Percentiles rank a stretch among this genome's conserved stretches.
These are phyloP conservation scores for Bimuria novae-zelandiae DNA, from an alignment of 2,329 filamentous ascomycete genomes.

Conservation along the genomic window DNA sequence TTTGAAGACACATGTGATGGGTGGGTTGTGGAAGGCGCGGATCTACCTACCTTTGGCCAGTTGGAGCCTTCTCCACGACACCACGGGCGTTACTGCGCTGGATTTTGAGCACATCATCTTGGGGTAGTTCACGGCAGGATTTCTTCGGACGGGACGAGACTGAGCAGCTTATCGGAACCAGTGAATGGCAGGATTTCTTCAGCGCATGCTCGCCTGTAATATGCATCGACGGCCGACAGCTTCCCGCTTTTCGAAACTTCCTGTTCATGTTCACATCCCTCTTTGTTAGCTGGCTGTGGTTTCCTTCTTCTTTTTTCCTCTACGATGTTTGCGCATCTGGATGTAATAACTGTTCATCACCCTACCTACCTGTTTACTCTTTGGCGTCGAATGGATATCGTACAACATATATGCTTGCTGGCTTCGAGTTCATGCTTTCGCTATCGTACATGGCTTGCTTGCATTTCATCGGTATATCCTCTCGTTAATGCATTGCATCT, in stretches of 20 bases:
- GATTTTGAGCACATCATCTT: slow-evolving; percentile 47
- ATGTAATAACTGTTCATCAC: slow-evolving; percentile 29
- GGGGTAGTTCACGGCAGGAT: slow-evolving; percentile 44
- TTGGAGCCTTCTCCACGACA: slow-evolving; percentile 39
- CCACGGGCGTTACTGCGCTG: slow-evolving; percentile 47
- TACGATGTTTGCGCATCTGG: slow-evolving; percentile 22
- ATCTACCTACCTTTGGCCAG: slow-evolving; percentile 31
- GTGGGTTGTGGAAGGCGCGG: slow-evolving; percentile 33
- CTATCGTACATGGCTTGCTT: neutral
- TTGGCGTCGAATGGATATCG: slow-evolving; percentile 21
- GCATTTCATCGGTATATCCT: neutral
- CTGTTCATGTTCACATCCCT: slow-evolving; percentile 16
- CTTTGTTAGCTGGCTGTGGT: slow-evolving; percentile 13
- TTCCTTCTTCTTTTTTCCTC: slow-evolving; percentile 15
- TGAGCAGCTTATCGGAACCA: slow-evolving; percentile 33
- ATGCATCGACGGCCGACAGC: neutral
- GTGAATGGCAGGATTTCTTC: slow-evolving; percentile 27
- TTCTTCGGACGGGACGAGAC: slow-evolving; percentile 38
- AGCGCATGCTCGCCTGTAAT: slow-evolving; percentile 1
- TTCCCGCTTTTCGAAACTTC: neutral
- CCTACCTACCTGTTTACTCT: slow-evolving; percentile 11
- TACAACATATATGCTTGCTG: slow-evolving; percentile 2
- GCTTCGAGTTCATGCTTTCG: neutral
- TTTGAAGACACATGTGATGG: slow-evolving; percentile 35
- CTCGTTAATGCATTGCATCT: neutral